Base-by-base conservation (phyloP, 2,329 filamentous ascomycete species). In the Calonectria pteridis region DNA sequence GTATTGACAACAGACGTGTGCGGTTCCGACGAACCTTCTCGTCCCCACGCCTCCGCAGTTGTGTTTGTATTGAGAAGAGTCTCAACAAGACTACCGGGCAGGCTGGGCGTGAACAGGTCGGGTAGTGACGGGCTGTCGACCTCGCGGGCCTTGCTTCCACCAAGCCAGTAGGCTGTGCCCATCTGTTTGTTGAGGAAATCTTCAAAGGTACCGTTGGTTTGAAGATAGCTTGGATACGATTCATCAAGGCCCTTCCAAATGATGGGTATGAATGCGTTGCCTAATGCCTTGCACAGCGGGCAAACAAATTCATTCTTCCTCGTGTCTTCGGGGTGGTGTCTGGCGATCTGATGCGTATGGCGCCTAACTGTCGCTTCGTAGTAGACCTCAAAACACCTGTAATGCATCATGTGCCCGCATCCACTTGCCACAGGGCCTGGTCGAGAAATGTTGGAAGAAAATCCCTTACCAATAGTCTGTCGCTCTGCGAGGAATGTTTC, bases 381-480 rank as follows among this genome's bases (percentile, higher is more conserved):
- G 81, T 98, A 99, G 50, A 94, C 91, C 80, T 98, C 95, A 82
- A 99, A 99, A 85, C 97, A 99, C 78, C 91, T 92, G 83, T 94
- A 98, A 84, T 99, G 97, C 97, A 99, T 99, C 81, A 99, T 97
- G 83, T 99, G 97, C 3, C 97, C 97, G 84, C 97, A 99, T 13
- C 96, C 95, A 43, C 94, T 94, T 14, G 96, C 94, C 2, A 98
- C 93, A 0, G 96, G 94, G 0, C 96, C 97, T 23, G 91, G 88
- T 33, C 90, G 88, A 40, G 92, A 92, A 50, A 92, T 88, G 13
- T 89, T 87, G 9, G 92, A 88, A 3, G 95, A 93, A 81, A 98
- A 99, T 0, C 97, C 97, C 84, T 96, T 97, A 37, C 96, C 96
- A 62, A 99, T 90, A 7, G 93, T 93, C 84, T 98, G 94, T 63